Conservation (phyloP, 2,329 filamentous ascomycete genomes). For the Ustilaginoidea virens region DNA sequence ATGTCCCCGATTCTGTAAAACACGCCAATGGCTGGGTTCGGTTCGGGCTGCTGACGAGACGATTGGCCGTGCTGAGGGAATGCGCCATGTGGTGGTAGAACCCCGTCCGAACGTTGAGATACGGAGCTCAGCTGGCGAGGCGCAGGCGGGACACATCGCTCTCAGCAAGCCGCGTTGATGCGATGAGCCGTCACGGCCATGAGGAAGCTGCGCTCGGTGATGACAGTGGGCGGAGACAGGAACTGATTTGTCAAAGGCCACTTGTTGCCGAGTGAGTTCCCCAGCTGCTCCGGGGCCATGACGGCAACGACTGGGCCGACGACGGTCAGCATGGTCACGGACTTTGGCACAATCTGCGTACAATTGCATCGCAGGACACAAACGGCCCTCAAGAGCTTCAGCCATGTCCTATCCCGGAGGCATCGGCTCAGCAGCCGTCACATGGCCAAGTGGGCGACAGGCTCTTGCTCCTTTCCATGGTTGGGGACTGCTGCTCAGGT, state of each 20-base stretch:
- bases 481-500: neutral
- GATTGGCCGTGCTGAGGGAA: constrained; percentile 2
- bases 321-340: neutral
- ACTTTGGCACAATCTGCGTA: neutral
- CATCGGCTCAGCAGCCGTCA: neutral
- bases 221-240: constrained; percentile 2
- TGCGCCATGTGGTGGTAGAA: constrained; percentile 4
- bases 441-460: neutral
- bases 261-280: constrained; percentile 2
- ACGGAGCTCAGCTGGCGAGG: constrained; percentile 2
- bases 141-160: neutral
- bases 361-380: neutral
- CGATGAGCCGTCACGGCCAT: constrained; percentile 3
- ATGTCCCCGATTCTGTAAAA: constrained; percentile 5
- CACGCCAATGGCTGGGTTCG: constrained; percentile 1
- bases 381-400: constrained; percentile 3
- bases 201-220: constrained; percentile 4
- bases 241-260: constrained; percentile 3
- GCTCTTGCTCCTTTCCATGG: neutral
- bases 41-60: constrained; percentile 1
- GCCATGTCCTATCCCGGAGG: constrained; percentile 3
- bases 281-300: constrained; percentile 4
- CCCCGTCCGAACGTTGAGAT: constrained; percentile 1
- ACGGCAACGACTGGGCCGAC: constrained; percentile 1
- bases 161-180: constrained; percentile 2